Conservation (phyloP, 345 rosid species). For the Populus davidiana region DNA sequence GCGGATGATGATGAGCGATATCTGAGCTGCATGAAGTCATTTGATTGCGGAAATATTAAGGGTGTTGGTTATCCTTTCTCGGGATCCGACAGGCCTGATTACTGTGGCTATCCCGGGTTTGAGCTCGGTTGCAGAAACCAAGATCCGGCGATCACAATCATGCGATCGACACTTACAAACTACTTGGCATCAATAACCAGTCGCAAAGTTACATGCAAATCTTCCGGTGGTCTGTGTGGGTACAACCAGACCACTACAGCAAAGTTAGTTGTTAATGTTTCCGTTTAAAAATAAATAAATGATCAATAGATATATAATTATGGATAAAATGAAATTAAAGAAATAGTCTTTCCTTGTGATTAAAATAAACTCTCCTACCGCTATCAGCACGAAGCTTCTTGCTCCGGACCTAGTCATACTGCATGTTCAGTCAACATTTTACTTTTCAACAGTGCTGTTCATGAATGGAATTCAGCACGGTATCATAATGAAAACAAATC, state of each 20-base stretch:
- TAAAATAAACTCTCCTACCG: no score
- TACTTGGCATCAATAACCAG: constrained; percentile 8
- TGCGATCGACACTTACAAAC: not conserved
- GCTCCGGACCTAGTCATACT: not conserved
- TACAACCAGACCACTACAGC: not conserved
- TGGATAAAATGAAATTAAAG: no score
- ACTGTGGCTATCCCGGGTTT: constrained; percentile 38
- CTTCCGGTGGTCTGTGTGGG: no score
- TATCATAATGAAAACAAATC: not conserved
- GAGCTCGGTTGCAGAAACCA: constrained; percentile 1
- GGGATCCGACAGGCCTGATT: not conserved
- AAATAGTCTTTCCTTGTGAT: no score
- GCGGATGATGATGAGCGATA: not conserved
- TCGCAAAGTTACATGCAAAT: not conserved
- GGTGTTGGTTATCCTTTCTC: no score
- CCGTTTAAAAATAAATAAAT: no score
- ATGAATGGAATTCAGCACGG: not conserved
- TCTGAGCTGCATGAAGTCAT: no score
- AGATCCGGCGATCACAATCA: not conserved
- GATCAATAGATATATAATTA: no score
- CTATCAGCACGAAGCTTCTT: not conserved
- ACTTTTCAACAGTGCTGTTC: not conserved
- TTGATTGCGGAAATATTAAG: no score
- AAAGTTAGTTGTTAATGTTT: no score
- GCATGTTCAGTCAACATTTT: not conserved